Conservation (phyloP, 1,284 basidiomycete species). For the Meripilus lineatus region DNA sequence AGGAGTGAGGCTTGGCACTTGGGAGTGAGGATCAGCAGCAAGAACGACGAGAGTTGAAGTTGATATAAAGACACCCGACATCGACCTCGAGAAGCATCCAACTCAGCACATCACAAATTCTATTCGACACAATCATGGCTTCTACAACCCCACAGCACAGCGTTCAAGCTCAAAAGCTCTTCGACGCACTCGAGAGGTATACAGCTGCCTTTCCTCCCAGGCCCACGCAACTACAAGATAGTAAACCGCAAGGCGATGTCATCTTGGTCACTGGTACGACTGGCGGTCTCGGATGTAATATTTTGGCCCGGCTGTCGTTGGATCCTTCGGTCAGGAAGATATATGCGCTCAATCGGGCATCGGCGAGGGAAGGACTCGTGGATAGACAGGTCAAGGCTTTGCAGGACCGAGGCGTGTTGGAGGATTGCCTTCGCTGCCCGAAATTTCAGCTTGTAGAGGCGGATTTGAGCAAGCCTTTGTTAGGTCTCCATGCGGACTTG, state of each 20-base stretch:
- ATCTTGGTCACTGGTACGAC: constrained; percentile 12
- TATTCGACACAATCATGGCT: too few species aligned
- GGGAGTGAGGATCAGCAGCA: too few species aligned
- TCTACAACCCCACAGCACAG: too few species aligned
- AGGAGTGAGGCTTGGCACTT: too few species aligned
- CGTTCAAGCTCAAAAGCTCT: neutral
- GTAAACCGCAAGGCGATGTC: constrained; percentile 2
- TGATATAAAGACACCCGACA: too few species aligned
- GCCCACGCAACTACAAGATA: constrained; percentile 1
- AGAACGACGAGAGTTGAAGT: too few species aligned
- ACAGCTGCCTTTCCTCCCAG: constrained; percentile 16
- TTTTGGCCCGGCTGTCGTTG: constrained; percentile 29
- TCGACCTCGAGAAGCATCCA: too few species aligned
- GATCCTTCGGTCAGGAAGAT: constrained; percentile 32
- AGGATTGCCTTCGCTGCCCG: neutral
- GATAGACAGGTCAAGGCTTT: constrained; percentile 5
- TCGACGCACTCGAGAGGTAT: constrained; percentile 16
- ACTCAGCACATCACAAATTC: too few species aligned
- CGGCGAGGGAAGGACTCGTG: neutral
- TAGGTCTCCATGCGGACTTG: constrained; percentile 5
- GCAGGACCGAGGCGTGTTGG: constrained; percentile 1
- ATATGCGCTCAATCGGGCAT: constrained; percentile 10
- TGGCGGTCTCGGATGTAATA: constrained; percentile 7
- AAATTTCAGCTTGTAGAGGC: constrained; percentile 8
- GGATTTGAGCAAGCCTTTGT: constrained; percentile 1